These are phyloP conservation scores for Elongisporangium prolatum DNA, from an alignment of 352 stramenopile species.

Conservation along the genomic window DNA sequence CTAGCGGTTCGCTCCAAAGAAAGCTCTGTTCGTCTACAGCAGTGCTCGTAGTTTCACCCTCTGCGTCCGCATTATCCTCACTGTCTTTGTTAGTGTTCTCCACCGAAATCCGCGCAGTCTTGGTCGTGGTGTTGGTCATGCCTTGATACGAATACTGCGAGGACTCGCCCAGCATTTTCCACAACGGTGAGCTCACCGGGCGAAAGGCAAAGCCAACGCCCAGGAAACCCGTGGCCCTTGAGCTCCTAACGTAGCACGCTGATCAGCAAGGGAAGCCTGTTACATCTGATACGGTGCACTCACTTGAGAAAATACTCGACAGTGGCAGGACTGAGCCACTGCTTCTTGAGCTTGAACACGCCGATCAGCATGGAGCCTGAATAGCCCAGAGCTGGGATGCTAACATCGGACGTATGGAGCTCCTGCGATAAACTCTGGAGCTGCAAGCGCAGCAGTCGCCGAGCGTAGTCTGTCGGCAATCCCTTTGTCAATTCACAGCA, in stretches of 20 bases:
- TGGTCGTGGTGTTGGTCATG: conserved; percentile 8
- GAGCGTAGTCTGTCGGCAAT: conserved; percentile 38
- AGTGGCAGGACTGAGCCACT: conserved; percentile 33
- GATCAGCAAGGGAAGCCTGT: background rate
- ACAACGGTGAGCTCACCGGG: conserved; percentile 27
- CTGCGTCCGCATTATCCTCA: background rate
- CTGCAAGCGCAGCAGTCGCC: conserved; percentile 45
- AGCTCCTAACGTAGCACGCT: conserved; percentile 14
- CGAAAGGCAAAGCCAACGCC: conserved; percentile 41
- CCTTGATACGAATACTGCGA: conserved; percentile 22
- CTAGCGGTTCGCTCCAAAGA: conserved; percentile 51
- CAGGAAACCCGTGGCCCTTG: conserved; percentile 45
- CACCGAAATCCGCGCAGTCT: conserved; percentile 9
- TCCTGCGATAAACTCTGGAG: conserved; percentile 28
- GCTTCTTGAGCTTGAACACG: conserved; percentile 33
- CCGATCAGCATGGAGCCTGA: background rate
- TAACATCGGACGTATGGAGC: conserved; percentile 14
- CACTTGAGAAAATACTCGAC: conserved; percentile 48
- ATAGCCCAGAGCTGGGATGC: conserved; percentile 29
- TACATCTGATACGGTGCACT: background rate
- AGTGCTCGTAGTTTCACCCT: background rate
- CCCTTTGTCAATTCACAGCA: background rate
- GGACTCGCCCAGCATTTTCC: conserved; percentile 19
- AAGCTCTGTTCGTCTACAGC: conserved; percentile 6
- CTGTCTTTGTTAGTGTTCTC: background rate